phyloP scores from a whole-genome alignment of 2,329 filamentous ascomycete species.

The Acarospora socialis region DNA sequence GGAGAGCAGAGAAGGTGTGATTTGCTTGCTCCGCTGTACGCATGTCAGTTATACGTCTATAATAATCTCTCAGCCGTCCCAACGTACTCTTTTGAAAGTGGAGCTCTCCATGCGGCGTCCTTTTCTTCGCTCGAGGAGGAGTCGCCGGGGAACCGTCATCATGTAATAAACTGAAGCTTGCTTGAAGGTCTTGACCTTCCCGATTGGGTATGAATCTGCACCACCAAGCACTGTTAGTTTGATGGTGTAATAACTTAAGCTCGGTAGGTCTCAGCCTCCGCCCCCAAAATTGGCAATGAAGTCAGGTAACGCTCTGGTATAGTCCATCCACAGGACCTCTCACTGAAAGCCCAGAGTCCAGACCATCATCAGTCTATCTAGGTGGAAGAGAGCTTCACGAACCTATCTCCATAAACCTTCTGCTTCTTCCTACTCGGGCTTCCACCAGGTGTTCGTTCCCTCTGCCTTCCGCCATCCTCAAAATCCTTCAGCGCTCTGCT shows the following conservation, averaged over 20 bases:
- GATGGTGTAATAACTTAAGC: too few relatives aligned
- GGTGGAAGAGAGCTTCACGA: constrained; percentile 15
- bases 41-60: constrained; percentile 15
- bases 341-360: too few relatives aligned
- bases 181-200: constrained; percentile 81
- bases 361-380: too few relatives aligned
- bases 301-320: too few relatives aligned
- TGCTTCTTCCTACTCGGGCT: constrained; percentile 57
- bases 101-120: constrained; percentile 74
- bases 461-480: constrained; percentile 42
- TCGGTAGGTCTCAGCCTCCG: too few relatives aligned
- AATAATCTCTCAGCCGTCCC: too few relatives aligned
- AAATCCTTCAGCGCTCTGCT: constrained; percentile 48
- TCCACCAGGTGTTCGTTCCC: constrained; percentile 47
- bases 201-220: constrained; percentile 86
- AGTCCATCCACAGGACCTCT: too few relatives aligned
- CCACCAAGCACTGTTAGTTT: not conserved
- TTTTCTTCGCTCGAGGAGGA: constrained; percentile 70
- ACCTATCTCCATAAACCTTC: constrained; percentile 52
- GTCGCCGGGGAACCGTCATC: constrained; percentile 89
- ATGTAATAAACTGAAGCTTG: constrained; percentile 81
- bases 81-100: constrained; percentile 81
- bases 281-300: not conserved
- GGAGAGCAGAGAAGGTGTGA: constrained; percentile 71
- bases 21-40: constrained; percentile 76